phyloP scores from a whole-genome alignment of 2,329 filamentous ascomycete species.

The Leptographium lundbergii region DNA sequence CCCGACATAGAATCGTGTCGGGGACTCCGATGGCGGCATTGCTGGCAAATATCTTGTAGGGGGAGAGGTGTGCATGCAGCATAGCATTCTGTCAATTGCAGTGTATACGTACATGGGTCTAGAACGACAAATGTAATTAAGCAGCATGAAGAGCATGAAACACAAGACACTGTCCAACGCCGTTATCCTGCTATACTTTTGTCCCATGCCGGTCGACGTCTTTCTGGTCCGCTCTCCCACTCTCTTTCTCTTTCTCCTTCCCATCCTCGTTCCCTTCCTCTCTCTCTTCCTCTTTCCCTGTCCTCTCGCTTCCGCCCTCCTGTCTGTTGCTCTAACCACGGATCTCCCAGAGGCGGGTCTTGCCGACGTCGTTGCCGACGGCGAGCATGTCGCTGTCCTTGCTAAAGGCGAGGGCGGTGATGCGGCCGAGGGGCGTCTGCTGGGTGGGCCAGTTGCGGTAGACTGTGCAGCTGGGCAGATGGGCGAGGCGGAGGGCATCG shows the following conservation, averaged over 20 bases:
- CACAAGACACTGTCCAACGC: neutral
- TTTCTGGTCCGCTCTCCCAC: too few species aligned
- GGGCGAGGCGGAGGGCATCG: slow-evolving; percentile 76
- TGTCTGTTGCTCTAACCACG: slow-evolving; percentile 33
- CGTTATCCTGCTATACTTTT: neutral
- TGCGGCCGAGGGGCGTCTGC: slow-evolving; percentile 74
- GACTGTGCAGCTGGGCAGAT: slow-evolving; percentile 83
- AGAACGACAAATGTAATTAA: neutral
- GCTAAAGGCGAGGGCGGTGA: slow-evolving; percentile 62
- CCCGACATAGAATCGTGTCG: slow-evolving; percentile 28
- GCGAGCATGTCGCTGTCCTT: slow-evolving; percentile 57
- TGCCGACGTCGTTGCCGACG: slow-evolving; percentile 79
- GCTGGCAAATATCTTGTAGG: slow-evolving; percentile 11
- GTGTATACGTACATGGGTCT: neutral
- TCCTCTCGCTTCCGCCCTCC: too few species aligned
- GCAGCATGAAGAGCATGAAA: neutral
- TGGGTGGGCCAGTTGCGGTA: slow-evolving; percentile 96
- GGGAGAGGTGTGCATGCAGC: neutral
- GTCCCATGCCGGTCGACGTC: too few species aligned
- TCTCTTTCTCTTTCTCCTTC: too few species aligned
- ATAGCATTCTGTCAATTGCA: neutral
- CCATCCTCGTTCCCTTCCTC: too few species aligned
- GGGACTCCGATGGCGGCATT: slow-evolving; percentile 26
- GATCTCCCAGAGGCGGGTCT: slow-evolving; percentile 86
- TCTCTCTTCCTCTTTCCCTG: too few species aligned